phyloP scores from a whole-genome alignment of 306 rosid species.

The Sesbania bispinosa region DNA sequence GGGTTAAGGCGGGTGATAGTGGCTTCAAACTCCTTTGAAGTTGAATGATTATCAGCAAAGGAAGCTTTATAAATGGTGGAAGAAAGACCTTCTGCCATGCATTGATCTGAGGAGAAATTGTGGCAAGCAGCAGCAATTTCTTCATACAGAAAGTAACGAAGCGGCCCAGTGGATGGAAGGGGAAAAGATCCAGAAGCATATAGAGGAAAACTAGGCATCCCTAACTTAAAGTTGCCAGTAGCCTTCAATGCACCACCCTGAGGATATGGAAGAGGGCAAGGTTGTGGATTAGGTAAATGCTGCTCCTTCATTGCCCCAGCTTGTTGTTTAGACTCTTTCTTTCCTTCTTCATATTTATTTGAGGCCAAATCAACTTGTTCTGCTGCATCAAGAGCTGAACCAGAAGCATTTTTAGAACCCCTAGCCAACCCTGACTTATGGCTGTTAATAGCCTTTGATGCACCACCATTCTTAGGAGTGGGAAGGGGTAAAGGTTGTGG shows the following conservation, averaged over 20 bases:
- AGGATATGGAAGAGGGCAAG: slow-evolving; percentile 78
- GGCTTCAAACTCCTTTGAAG: slow-evolving; percentile 68
- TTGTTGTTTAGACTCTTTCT: slow-evolving; percentile 44
- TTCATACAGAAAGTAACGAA: slow-evolving; percentile 49
- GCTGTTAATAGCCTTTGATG: slow-evolving; percentile 46
- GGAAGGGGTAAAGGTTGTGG: slow-evolving; percentile 97
- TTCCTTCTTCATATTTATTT: slow-evolving; percentile 51
- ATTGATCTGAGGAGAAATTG: slow-evolving; percentile 61
- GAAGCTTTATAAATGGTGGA: slow-evolving; percentile 72
- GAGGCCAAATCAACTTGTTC: slow-evolving; percentile 54
- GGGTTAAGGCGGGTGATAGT: slow-evolving; percentile 71
- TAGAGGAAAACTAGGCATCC: slow-evolving; percentile 46
- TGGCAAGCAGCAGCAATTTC: slow-evolving; percentile 75
- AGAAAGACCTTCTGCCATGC: slow-evolving; percentile 61
- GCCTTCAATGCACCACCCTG: slow-evolving; percentile 43
- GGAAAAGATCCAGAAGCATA: slow-evolving; percentile 71
- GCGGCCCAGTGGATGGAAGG: slow-evolving; percentile 49
- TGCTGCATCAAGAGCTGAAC: slow-evolving; percentile 37
- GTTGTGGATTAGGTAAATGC: slow-evolving; percentile 46
- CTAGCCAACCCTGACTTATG: slow-evolving; percentile 20
- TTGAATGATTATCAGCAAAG: slow-evolving; percentile 57
- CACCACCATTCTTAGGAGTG: slow-evolving; percentile 34
- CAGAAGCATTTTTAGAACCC: slow-evolving; percentile 45
- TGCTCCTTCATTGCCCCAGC: slow-evolving; percentile 41
- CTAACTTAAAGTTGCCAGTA: slow-evolving; percentile 51